Evolutionary conservation across 257 asterid genomes (phyloP).

Genomic region (Rubia yunnanensis): DNA sequence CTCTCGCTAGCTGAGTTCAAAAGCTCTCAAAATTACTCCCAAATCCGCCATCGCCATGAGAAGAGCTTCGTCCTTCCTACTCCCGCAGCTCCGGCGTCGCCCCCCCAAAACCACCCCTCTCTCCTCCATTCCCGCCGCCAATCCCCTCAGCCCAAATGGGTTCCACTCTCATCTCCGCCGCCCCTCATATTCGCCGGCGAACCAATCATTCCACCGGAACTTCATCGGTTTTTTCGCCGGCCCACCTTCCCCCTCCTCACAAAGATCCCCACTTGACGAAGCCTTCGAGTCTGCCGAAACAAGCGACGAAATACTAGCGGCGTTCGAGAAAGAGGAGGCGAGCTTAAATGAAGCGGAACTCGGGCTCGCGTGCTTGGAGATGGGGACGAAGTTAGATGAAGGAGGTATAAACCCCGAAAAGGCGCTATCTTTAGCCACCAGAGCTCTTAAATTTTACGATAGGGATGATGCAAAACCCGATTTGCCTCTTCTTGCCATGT

Average conservation of each 20-base stretch:
- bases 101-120: constrained; percentile 18
- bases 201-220: constrained; percentile 18
- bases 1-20: no score
- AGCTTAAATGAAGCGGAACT: constrained; percentile 61
- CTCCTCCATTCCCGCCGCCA: constrained; percentile 19
- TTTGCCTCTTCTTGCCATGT: constrained; percentile 81
- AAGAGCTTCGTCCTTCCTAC: constrained; percentile 45
- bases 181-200: constrained; percentile 19
- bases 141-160: constrained; percentile 2
- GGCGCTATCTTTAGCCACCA: constrained; percentile 52
- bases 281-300: constrained; percentile 78
- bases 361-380: constrained; percentile 68
- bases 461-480: constrained; percentile 35
- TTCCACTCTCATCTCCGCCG: constrained; percentile 30
- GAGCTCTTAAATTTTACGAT: constrained; percentile 60
- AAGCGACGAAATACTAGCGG: constrained; percentile 61
- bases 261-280: constrained; percentile 62
- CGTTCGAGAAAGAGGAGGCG: constrained; percentile 58
- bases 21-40: no score
- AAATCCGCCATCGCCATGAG: constrained; percentile 54
- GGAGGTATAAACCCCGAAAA: constrained; percentile 70
- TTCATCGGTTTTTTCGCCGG: constrained; percentile 42
- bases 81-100: constrained; percentile 30
- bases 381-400: constrained; percentile 75
- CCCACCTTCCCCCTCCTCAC: constrained; percentile 42